Conservation (phyloP, 192 early-diverging fungal genomes). For the Coemansia sp. region DNA sequence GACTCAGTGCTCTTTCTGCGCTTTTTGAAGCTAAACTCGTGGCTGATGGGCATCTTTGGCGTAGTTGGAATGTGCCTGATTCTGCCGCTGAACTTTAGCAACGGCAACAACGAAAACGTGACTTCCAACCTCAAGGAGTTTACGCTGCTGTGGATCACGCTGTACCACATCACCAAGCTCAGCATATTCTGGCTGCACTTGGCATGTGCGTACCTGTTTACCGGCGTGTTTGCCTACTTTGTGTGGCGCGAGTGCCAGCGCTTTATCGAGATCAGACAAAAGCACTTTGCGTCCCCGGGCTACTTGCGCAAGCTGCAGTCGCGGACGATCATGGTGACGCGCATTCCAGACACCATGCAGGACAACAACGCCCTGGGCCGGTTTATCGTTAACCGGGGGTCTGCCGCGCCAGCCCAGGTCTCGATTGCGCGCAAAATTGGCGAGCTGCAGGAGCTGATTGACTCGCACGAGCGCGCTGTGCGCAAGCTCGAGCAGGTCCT, state of each 20-base stretch:
- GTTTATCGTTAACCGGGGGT: conserved; percentile 52
- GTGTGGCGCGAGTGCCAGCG: conserved; percentile 57
- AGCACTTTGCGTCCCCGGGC: conserved; percentile 60
- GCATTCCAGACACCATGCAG: conserved; percentile 61
- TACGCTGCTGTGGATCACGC: conserved; percentile 45
- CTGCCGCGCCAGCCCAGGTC: conserved; percentile 56
- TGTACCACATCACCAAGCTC: conserved; percentile 52
- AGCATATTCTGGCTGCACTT: conserved; percentile 67
- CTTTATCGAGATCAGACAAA: conserved; percentile 56
- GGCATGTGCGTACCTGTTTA: conserved; percentile 61
- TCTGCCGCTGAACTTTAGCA: conserved; percentile 66
- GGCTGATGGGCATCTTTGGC: conserved; percentile 60
- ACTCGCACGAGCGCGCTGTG: conserved; percentile 64
- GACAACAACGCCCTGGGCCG: conserved; percentile 56
- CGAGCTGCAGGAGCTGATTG: conserved; percentile 64
- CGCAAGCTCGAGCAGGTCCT: conserved; percentile 66
- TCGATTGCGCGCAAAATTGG: conserved; percentile 68
- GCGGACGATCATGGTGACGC: conserved; percentile 67
- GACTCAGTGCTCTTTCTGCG: conserved; percentile 72
- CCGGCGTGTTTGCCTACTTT: conserved; percentile 55
- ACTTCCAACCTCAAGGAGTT: conserved; percentile 33
- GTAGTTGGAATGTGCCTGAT: conserved; percentile 61
- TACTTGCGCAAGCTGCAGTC: conserved; percentile 67
- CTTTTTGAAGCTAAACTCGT: conserved; percentile 62
- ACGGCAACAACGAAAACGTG: conserved; percentile 55